phyloP scores from a whole-genome alignment of 2,329 filamentous ascomycete genomes.

The Orbilia javanica region DNA sequence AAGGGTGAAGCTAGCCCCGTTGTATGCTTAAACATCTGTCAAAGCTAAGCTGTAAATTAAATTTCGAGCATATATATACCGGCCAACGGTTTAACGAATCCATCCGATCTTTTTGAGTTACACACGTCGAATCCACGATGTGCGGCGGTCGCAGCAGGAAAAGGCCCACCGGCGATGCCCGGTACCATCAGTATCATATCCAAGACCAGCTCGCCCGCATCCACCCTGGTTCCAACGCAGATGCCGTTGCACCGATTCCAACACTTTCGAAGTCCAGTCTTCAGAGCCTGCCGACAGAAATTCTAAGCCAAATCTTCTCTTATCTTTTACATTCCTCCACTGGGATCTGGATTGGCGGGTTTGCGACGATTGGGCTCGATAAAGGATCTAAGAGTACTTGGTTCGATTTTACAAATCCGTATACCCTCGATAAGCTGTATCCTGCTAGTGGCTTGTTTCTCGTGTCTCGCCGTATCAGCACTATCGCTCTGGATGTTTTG shows the following conservation, averaged over 20 bases:
- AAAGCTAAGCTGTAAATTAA: no score
- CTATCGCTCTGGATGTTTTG: conserved; percentile 15
- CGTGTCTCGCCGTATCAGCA: conserved; percentile 23
- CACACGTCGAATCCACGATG: background rate
- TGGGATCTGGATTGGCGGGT: background rate
- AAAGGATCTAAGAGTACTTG: background rate
- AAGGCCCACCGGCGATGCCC: background rate
- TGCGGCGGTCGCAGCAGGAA: background rate
- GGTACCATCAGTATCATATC: background rate
- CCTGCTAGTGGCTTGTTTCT: conserved; percentile 23
- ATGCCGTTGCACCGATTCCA: background rate
- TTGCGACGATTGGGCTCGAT: background rate
- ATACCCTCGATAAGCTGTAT: background rate
- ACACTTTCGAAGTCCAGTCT: background rate
- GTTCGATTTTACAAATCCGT: background rate
- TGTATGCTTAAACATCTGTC: no score
- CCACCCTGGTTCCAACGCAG: background rate
- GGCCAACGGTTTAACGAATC: no score
- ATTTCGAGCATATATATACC: no score
- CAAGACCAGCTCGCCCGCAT: background rate
- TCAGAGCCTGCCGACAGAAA: background rate
- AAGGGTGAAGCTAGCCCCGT: no score
- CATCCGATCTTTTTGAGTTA: no score
- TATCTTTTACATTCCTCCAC: background rate
- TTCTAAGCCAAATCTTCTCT: background rate